A percentile compares a stretch with the other conserved stretches of the same genome.
Evolutionary conservation across 1,284 basidiomycete species (phyloP).

Genomic region (Hymenochaete sp.): DNA sequence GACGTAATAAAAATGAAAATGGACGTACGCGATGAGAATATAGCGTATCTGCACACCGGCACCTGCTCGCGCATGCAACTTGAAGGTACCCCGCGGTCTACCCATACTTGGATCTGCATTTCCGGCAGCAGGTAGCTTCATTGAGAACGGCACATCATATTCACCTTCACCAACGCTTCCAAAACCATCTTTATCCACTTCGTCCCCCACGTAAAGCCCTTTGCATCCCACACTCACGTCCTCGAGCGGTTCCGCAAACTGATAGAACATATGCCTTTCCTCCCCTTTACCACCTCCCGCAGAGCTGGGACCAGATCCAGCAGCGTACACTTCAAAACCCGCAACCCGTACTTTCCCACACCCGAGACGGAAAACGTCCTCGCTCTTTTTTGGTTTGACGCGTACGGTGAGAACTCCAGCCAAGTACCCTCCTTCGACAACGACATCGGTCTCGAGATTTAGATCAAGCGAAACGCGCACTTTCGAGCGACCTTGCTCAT

Average conservation of each 20-base stretch:
- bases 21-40: constrained; percentile 65
- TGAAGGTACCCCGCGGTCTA: constrained; percentile 61
- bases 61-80: too few species aligned
- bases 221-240: constrained; percentile 39
- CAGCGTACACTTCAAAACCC: constrained; percentile 74
- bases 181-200: constrained; percentile 67
- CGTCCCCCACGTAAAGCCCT: constrained; percentile 43
- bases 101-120: too few species aligned
- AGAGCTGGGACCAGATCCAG: too few species aligned
- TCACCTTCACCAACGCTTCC: constrained; percentile 56
- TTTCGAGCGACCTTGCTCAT: constrained; percentile 54
- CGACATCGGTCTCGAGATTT: constrained; percentile 65
- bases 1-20: constrained; percentile 11
- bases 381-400: constrained; percentile 33
- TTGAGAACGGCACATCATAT: constrained; percentile 71
- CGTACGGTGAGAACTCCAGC: constrained; percentile 67
- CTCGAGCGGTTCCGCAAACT: constrained; percentile 59
- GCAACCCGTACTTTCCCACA: constrained; percentile 79
- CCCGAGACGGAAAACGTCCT: constrained; percentile 57
- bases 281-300: too few species aligned
- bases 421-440: constrained; percentile 76
- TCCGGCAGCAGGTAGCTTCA: constrained; percentile 61
- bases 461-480: constrained; percentile 84
- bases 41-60: too few species aligned
- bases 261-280: constrained; percentile 80